Base-by-base conservation (phyloP, 495 filamentous ascomycete species). In the Beverwykella pulmonaria region DNA sequence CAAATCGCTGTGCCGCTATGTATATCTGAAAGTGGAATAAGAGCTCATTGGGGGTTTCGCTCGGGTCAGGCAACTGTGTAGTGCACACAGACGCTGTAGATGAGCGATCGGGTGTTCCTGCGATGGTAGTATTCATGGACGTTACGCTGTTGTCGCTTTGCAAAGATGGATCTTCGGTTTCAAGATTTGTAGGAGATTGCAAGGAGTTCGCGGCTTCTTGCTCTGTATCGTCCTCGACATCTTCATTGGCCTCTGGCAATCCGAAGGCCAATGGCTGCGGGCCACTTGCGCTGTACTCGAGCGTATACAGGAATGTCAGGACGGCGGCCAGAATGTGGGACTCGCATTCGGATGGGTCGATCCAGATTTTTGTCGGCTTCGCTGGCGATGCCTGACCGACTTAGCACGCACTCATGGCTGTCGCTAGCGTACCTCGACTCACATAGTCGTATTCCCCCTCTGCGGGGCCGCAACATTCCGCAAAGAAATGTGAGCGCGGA, bases 251-350 rank as follows among this genome's bases (percentile, higher is more conserved):
- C 20, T 60, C 32, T 30, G 63, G 55, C 29, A 61, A 27, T 46
- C 63, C 63, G 27, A 67, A 60, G 0, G 34, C 22, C 27, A 67
- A 23, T 4, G 22, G 7, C 48, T 65, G 62, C 19, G 26, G 26
- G 15, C 62, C 62, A 29, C 46, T 39, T 15, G 52, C 2, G n/a
- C 20, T 49, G 27, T 71, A 71, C 41, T 71, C 59, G 20, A 71
- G 53, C 8, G 68, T 71, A 59, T 71, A 71, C 22, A 71, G 54
- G 53, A 67, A 71, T 0, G 58, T 71, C 27, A 71, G 48, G 12
- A 71, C 63, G 20, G 68, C 63, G 15, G 63, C 68, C 19, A 71
- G 26, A 49, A 71, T 54, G 32, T 71, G 57, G 10, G 63, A 50
- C n/a, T 63, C 58, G 47, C 63, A 67, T 15, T 67, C 59, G 39